These are phyloP conservation scores for Tulasnella sp. DNA, from an alignment of 768 basidiomycete genomes.

Conservation along the genomic window DNA sequence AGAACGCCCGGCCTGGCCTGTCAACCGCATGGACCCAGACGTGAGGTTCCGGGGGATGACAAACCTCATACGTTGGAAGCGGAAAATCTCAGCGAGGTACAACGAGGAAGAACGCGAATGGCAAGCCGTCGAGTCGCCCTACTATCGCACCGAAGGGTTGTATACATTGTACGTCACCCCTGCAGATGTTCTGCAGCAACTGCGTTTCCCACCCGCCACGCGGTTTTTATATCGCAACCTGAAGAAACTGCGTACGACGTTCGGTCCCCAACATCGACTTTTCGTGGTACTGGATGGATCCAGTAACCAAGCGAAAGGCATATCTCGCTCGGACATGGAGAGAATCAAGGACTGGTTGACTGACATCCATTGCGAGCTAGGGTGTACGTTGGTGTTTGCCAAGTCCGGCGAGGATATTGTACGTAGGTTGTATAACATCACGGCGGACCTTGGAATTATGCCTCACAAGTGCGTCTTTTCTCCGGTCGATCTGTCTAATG, in stretches of 20 bases:
- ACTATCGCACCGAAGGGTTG: conserved; percentile 15
- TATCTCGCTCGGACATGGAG: not conserved
- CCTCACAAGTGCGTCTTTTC: conserved; percentile 11
- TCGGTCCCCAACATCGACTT: conserved; percentile 16
- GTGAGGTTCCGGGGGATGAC: not conserved
- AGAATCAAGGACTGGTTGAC: conserved; percentile 9
- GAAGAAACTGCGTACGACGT: not conserved
- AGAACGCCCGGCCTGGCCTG: not conserved
- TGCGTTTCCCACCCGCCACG: not conserved
- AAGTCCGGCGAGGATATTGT: conserved; percentile 13
- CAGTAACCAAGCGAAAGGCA: not conserved
- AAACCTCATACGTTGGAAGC: conserved; percentile 18
- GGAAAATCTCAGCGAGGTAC: conserved; percentile 16
- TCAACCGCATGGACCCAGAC: not conserved
- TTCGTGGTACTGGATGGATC: conserved; percentile 16
- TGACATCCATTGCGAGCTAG: conserved; percentile 13
- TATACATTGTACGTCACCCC: conserved; percentile 16
- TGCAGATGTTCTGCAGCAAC: not conserved
- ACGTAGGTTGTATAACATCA: conserved; percentile 12
- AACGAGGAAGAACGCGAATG: conserved; percentile 15
- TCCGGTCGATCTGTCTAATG: not conserved
- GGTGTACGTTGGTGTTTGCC: conserved; percentile 13
- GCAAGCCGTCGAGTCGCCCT: conserved; percentile 11
- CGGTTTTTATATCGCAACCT: conserved; percentile 1
- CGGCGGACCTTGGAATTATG: conserved; percentile 4